Percentiles rank a stretch among this genome's conserved stretches.
Evolutionary conservation across 1,139 yeast genomes (phyloP).

Genomic region (Sugiyamaella grinbergsii): DNA sequence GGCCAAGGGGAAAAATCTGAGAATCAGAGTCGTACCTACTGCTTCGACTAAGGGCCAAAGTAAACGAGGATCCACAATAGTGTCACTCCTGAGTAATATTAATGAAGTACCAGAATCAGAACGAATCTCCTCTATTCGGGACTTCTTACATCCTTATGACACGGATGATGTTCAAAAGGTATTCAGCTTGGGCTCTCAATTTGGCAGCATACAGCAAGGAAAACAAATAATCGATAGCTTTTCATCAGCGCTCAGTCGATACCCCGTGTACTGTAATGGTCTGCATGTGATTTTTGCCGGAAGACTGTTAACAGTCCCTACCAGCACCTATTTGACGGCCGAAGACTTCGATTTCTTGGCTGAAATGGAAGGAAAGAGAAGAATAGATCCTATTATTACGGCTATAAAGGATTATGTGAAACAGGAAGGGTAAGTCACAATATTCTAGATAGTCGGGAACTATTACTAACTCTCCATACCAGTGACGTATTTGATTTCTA

Average conservation of each 20-base stretch:
- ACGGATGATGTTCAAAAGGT: slow-evolving; percentile 8
- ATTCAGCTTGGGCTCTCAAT: slow-evolving; percentile 8
- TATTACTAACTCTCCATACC: slow-evolving; percentile 4
- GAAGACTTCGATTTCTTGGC: slow-evolving; percentile 32
- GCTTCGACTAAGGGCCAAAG: not conserved
- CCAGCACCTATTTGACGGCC: slow-evolving; percentile 6
- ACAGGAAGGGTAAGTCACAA: slow-evolving; percentile 13
- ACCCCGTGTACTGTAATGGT: slow-evolving; percentile 1
- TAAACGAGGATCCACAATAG: slow-evolving; percentile 5
- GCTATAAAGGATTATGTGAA: not conserved
- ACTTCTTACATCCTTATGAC: slow-evolving; percentile 14
- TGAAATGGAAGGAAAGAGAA: slow-evolving; percentile 33
- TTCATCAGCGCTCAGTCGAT: not conserved
- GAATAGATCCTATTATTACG: slow-evolving; percentile 32
- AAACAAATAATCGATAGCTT: slow-evolving; percentile 3
- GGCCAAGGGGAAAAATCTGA: slow-evolving; percentile 37
- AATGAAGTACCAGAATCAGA: slow-evolving; percentile 12
- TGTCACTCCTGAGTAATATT: slow-evolving; percentile 8
- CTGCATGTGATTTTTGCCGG: slow-evolving; percentile 26
- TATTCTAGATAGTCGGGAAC: not conserved
- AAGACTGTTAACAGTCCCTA: slow-evolving; percentile 21
- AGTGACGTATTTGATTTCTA: slow-evolving; percentile 23
- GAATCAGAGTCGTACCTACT: slow-evolving; percentile 43
- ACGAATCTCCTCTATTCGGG: slow-evolving; percentile 5
- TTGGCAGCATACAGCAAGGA: slow-evolving; percentile 10